phyloP scores from a whole-genome alignment of 306 rosid genomes.

The Gillenia trifoliata region DNA sequence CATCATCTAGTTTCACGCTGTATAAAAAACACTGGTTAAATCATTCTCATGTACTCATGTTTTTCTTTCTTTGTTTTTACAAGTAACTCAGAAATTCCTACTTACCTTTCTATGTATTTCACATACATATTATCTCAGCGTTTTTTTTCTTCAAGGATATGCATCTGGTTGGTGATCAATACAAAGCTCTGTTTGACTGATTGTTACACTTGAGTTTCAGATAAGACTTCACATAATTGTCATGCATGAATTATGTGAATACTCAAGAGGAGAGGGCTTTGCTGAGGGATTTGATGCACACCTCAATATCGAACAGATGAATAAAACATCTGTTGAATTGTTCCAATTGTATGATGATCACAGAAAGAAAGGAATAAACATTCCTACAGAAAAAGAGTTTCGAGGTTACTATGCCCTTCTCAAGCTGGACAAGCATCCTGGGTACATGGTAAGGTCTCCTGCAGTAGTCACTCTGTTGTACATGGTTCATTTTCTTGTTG shows the following conservation, averaged over 20 bases:
- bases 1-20: not conserved
- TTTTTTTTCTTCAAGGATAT: slow-evolving; percentile 1
- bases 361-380: slow-evolving; percentile 79
- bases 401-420: slow-evolving; percentile 99
- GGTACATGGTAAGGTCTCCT: slow-evolving; percentile 69
- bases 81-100: not conserved
- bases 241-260: slow-evolving; percentile 95
- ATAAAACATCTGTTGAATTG: slow-evolving; percentile 94
- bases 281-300: slow-evolving; percentile 99
- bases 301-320: slow-evolving; percentile 99
- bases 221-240: slow-evolving; percentile 90
- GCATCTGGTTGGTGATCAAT: slow-evolving; percentile 18
- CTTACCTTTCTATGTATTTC: not conserved
- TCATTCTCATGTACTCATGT: not conserved
- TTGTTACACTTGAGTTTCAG: slow-evolving; percentile 47
- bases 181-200: slow-evolving; percentile 20
- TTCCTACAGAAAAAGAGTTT: slow-evolving; percentile 81
- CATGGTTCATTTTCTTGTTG: slow-evolving; percentile 27
- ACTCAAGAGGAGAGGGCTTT: slow-evolving; percentile 96
- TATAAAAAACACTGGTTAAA: not conserved
- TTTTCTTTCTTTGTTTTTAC: not conserved
- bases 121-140: not conserved
- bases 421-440: slow-evolving; percentile 99
- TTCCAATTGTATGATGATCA: slow-evolving; percentile 96
- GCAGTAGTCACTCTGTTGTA: slow-evolving; percentile 22